A percentile compares a stretch with the other conserved stretches of the same genome.
phyloP scores from a whole-genome alignment of 2,329 filamentous ascomycete species.

The Ophiocordyceps robertsii region DNA sequence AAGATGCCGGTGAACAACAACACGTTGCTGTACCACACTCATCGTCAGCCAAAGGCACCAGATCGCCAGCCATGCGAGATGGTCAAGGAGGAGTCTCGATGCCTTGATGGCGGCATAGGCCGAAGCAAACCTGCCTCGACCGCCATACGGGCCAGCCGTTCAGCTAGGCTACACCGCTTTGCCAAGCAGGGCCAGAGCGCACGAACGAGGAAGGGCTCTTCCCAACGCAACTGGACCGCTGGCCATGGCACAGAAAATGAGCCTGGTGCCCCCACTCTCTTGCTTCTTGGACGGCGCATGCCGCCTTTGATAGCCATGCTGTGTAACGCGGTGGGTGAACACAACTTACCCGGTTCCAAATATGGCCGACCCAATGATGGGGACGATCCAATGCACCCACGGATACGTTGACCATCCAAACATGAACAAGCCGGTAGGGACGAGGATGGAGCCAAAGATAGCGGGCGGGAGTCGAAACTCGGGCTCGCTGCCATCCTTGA shows the following conservation, averaged over 20 bases:
- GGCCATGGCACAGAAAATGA: not conserved
- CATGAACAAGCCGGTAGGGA: constrained; percentile 72
- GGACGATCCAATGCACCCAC: constrained; percentile 62
- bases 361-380: constrained; percentile 57
- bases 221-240: not conserved
- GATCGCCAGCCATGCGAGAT: not conserved
- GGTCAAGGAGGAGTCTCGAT: no score
- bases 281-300: not conserved
- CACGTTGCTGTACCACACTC: constrained; percentile 41
- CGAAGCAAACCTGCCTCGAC: not conserved
- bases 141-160: not conserved
- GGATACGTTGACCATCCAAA: constrained; percentile 78
- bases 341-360: constrained; percentile 56
- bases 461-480: constrained; percentile 74
- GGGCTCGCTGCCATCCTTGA: constrained; percentile 55
- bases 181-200: not conserved
- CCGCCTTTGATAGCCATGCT: constrained; percentile 2
- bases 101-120: no score
- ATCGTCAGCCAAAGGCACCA: constrained; percentile 12
- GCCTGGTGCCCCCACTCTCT: not conserved
- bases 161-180: not conserved
- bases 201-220: not conserved
- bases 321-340: constrained; percentile 1
- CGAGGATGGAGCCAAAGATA: constrained; percentile 61
- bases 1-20: constrained; percentile 76